These are phyloP conservation scores for Aspergillus alliaceus DNA, from an alignment of 2,329 filamentous ascomycete genomes.

Conservation along the genomic window DNA sequence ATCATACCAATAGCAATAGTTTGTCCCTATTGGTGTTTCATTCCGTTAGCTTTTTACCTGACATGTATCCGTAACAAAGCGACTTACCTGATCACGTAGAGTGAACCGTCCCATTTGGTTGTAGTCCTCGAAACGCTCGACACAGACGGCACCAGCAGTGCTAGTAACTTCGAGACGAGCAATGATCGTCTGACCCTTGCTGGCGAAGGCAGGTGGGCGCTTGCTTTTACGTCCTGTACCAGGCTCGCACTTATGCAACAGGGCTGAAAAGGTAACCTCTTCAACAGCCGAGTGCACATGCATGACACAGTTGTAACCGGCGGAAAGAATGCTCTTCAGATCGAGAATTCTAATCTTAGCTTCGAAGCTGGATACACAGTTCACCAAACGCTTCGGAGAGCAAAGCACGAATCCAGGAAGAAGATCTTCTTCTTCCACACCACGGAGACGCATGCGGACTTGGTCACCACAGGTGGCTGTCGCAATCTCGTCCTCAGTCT, in stretches of 20 bases:
- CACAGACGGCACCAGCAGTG: conserved; percentile 81
- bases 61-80: conserved; percentile 10
- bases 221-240: conserved; percentile 93
- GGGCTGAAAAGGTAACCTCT: conserved; percentile 85
- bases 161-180: conserved; percentile 85
- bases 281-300: conserved; percentile 97
- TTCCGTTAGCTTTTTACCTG: conserved; percentile 21
- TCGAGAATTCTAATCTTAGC: conserved; percentile 96
- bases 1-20: conserved; percentile 99
- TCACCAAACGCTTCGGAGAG: conserved; percentile 88
- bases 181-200: conserved; percentile 78
- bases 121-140: conserved; percentile 95
- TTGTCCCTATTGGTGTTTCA: conserved; percentile 68
- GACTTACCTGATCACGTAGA: conserved; percentile 75
- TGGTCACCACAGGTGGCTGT: conserved; percentile 90
- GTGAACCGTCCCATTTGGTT: conserved; percentile 91
- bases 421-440: conserved; percentile 96
- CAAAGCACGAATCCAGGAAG: conserved; percentile 94
- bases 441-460: conserved; percentile 85
- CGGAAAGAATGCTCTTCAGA: conserved; percentile 87
- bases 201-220: conserved; percentile 87
- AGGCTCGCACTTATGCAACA: conserved; percentile 94
- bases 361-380: conserved; percentile 87
- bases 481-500: conserved; percentile 88
- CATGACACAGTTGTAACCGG: conserved; percentile 96